Evolutionary conservation across 805 yeast species (phyloP), one percentile per base, ranked within the genome.

Genomic region (Komagataella ulmi): DNA sequence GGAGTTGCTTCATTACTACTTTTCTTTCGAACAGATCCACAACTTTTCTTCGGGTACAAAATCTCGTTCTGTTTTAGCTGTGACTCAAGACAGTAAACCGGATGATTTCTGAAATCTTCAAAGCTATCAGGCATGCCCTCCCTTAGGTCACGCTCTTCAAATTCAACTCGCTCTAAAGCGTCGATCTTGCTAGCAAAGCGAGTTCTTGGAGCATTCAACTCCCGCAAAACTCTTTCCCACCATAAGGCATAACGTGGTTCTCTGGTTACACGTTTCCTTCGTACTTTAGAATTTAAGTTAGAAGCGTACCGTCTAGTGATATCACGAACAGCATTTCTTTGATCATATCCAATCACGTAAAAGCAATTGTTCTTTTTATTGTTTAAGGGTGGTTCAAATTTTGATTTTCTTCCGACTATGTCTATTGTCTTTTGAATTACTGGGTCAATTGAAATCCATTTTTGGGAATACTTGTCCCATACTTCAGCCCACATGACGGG

Each of bases 401-500:
- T 75, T 10, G 77, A 68, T 52, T 76, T 64, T 61, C 66, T 63
- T 6, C 79, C 76, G 6, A 83, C 75, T 40, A 77, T 70, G 63
- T 88, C 95, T 45, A 88, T 77, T 7, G 75, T 65, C 52, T 77
- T 65, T 52, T 82, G 74, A 24, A 83, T 81, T 0, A 83, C 69
- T 0, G 97, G 93, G 59, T 93, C 99, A 1, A 89, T 73, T 2
- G 95, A 79, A n/a, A 89, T 75, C 95, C 97, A 91, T 49, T 73
- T 77, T 53, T 80, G 74, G 4, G 79, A 67, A 53, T 75, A 78
- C 50, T 76, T 75, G 62, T 91, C 90, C 96, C 96, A 91, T 0
- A 86, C 96, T 63, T 93, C 99, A 19, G 81, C 81, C 99, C 99
- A 93, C 61, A 83, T 89, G 0, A 89, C 74, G 0, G 97, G 97